Conservation (phyloP, 2,329 filamentous ascomycete species). For the Sarocladium brachiariae region DNA sequence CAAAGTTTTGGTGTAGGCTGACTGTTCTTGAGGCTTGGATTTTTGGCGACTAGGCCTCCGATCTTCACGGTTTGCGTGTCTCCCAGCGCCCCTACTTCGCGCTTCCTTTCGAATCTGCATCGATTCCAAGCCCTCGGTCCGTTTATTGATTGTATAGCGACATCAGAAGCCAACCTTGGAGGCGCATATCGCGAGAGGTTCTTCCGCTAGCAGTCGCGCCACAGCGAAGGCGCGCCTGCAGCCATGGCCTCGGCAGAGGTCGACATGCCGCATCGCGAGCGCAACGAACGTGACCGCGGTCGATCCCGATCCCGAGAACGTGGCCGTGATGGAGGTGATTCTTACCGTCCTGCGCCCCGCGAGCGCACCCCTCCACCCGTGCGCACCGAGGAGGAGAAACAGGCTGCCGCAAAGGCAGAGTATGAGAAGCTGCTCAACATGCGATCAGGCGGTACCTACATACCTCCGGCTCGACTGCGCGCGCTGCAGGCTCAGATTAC, state of each 20-base stretch:
- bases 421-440: constrained; percentile 88
- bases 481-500: constrained; percentile 95
- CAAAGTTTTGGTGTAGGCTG: constrained; percentile 8
- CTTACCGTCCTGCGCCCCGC: constrained; percentile 36
- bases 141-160: neutral
- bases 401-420: constrained; percentile 82
- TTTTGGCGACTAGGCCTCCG: neutral
- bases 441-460: constrained; percentile 93
- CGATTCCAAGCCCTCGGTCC: neutral
- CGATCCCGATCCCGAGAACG: constrained; percentile 16
- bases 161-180: neutral
- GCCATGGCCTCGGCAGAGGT: constrained; percentile 40
- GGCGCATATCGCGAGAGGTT: neutral
- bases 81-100: neutral
- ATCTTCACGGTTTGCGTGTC: neutral
- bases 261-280: constrained; percentile 32
- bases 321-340: constrained; percentile 40
- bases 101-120: neutral
- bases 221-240: constrained; percentile 5
- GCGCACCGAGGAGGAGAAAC: constrained; percentile 73
- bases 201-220: constrained; percentile 5
- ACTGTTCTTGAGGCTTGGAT: neutral
- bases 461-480: constrained; percentile 82
- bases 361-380: constrained; percentile 30
- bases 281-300: constrained; percentile 19